A percentile compares a stretch with the other conserved stretches of the same genome.
Evolutionary conservation across 805 yeast species (phyloP).

Genomic region (Groenewaldozyma salmanticensis): DNA sequence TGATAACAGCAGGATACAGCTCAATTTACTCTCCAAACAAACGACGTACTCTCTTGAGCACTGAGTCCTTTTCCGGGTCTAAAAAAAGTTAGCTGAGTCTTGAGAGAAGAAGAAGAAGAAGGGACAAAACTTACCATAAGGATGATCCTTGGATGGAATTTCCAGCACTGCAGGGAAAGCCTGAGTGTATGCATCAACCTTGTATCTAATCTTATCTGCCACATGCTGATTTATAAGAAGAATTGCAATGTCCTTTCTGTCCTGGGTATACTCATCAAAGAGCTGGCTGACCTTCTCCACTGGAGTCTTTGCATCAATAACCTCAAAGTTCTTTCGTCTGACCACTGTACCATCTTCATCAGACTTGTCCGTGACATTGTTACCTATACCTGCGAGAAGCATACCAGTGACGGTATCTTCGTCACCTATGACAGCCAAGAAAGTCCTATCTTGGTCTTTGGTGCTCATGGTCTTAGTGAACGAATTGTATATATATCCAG

Average conservation of each 20-base stretch:
- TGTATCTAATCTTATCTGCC: constrained; percentile 79
- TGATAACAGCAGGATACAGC: background rate
- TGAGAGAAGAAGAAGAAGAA: background rate
- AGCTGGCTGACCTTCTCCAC: constrained; percentile 65
- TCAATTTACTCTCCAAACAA: constrained; percentile 72
- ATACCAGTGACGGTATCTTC: constrained; percentile 97
- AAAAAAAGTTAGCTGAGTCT: background rate
- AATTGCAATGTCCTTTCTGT: constrained; percentile 85
- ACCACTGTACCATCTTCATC: constrained; percentile 28
- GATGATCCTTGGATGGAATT: constrained; percentile 97
- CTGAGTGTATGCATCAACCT: constrained; percentile 72
- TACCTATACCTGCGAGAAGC: constrained; percentile 91
- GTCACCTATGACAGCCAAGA: constrained; percentile 92
- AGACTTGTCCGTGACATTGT: constrained; percentile 40
- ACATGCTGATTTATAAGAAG: constrained; percentile 83
- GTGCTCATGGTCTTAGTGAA: background rate
- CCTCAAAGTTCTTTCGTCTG: constrained; percentile 66
- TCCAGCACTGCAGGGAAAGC: constrained; percentile 96
- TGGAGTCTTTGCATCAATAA: constrained; percentile 70
- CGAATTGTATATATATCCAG: background rate
- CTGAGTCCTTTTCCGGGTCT: constrained; percentile 96
- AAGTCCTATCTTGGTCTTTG: constrained; percentile 54
- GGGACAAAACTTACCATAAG: constrained; percentile 42
- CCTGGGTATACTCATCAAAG: constrained; percentile 63
- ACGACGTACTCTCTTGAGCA: constrained; percentile 87